Conservation (phyloP, 257 asterid genomes). For the Echium plantagineum region DNA sequence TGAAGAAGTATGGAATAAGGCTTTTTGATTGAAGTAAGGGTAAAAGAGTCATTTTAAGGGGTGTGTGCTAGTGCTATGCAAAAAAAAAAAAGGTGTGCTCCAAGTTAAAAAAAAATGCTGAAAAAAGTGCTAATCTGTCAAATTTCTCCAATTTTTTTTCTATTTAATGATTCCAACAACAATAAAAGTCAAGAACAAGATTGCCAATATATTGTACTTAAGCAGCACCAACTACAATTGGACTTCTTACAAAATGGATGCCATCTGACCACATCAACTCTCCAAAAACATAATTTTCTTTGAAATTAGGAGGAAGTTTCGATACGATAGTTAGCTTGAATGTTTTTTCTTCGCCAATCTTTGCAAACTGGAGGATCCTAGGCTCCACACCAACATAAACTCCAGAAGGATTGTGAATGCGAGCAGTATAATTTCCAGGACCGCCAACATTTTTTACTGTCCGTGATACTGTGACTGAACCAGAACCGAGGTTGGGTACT, state of each 20-base stretch:
- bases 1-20: no score
- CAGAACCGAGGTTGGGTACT: constrained; percentile 13
- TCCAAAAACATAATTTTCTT: constrained; percentile 42
- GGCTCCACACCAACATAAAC: constrained; percentile 16
- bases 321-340: constrained; percentile 12
- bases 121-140: no score
- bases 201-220: not conserved
- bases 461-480: not conserved
- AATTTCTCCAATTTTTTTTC: no score
- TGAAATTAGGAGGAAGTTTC: not conserved
- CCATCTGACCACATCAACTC: constrained; percentile 55
- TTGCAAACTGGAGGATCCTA: constrained; percentile 8
- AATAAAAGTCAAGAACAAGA: no score
- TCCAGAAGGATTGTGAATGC: constrained; percentile 10
- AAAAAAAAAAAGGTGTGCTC: no score
- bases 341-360: constrained; percentile 14
- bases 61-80: no score
- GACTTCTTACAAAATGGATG: constrained; percentile 39
- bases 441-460: constrained; percentile 22
- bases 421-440: constrained; percentile 17
- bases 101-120: no score
- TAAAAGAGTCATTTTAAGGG: no score
- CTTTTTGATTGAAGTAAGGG: no score
- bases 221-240: constrained; percentile 5
- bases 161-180: no score